Conservation (phyloP, 768 basidiomycete genomes). For the Boletales sp. region DNA sequence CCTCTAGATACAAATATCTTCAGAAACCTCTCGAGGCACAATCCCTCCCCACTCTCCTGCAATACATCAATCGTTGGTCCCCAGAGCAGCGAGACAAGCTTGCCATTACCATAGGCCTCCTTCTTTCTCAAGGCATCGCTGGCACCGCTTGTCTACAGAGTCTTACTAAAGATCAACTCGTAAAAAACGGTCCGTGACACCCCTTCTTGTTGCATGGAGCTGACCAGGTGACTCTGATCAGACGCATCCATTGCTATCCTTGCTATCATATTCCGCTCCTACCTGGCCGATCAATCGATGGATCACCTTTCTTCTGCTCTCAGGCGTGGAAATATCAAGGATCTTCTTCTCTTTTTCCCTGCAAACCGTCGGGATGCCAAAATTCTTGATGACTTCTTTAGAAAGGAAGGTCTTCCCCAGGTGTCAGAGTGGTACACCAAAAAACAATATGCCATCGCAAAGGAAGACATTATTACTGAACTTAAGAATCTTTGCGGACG, state of each 20-base stretch:
- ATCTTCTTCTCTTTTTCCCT: constrained; percentile 87
- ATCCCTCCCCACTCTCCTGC: constrained; percentile 78
- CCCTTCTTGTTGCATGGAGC: neutral
- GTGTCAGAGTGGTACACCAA: constrained; percentile 95
- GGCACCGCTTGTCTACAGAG: constrained; percentile 73
- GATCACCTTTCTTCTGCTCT: constrained; percentile 84
- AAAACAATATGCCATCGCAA: constrained; percentile 79
- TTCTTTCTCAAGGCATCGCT: constrained; percentile 82
- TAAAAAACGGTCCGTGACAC: constrained; percentile 76
- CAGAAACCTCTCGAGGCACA: constrained; percentile 92
- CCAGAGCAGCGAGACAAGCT: constrained; percentile 77
- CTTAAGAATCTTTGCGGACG: constrained; percentile 68
- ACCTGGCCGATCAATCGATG: constrained; percentile 79
- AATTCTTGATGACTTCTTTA: constrained; percentile 83
- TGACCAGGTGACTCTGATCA: constrained; percentile 30
- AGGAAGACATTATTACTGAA: constrained; percentile 68
- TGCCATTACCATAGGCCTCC: constrained; percentile 72
- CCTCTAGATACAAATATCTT: constrained; percentile 92
- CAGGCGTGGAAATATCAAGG: constrained; percentile 81
- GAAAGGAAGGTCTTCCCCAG: constrained; percentile 66
- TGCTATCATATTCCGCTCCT: constrained; percentile 76
- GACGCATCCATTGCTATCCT: constrained; percentile 77
- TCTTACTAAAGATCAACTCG: constrained; percentile 89
- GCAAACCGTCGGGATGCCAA: constrained; percentile 72
- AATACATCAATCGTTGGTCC: constrained; percentile 87